Conservation (phyloP, 1,284 basidiomycete species). For the Anthracocystis walkeri region DNA sequence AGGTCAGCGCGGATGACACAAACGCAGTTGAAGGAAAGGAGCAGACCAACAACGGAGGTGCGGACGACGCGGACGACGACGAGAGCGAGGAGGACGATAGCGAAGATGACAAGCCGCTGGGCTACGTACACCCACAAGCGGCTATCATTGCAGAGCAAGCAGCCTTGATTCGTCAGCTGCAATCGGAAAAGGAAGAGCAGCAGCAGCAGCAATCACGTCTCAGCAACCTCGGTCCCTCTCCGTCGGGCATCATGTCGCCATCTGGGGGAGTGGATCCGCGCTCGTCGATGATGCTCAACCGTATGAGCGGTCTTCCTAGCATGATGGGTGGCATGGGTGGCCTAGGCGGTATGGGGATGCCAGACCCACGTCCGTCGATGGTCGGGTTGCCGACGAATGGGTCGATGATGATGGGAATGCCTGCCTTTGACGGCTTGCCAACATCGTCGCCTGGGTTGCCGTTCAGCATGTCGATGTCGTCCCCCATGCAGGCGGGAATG, state of each 20-base stretch:
- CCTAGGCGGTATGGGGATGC: constrained; percentile 23
- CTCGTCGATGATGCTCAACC: constrained; percentile 29
- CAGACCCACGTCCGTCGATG: constrained; percentile 31
- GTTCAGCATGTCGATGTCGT: constrained; percentile 27
- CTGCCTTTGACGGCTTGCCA: constrained; percentile 42
- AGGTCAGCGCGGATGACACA: constrained; percentile 14
- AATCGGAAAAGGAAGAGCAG: constrained; percentile 52
- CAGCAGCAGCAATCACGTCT: constrained; percentile 14
- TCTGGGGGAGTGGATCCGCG: constrained; percentile 20
- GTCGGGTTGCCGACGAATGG: constrained; percentile 28
- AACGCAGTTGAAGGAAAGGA: constrained; percentile 13
- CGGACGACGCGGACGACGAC: constrained; percentile 18
- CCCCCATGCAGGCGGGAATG: constrained; percentile 33
- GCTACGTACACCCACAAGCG: constrained; percentile 62
- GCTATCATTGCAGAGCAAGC: constrained; percentile 68
- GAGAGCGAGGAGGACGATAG: constrained; percentile 39
- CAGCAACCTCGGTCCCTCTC: constrained; percentile 11
- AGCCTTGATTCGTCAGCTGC: constrained; percentile 60
- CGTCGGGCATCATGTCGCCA: constrained; percentile 27
- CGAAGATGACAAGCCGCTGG: constrained; percentile 62
- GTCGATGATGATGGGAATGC: constrained; percentile 33
- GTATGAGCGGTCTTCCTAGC: constrained; percentile 38
- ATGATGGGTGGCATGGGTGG: constrained; percentile 24
- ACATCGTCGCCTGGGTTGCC: constrained; percentile 27
- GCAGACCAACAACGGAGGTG: constrained; percentile 8